Percentiles rank a stretch among this genome's conserved stretches.
Evolutionary conservation across 139 green algal species (phyloP).

Genomic region (Diplosphaera chodatii): DNA sequence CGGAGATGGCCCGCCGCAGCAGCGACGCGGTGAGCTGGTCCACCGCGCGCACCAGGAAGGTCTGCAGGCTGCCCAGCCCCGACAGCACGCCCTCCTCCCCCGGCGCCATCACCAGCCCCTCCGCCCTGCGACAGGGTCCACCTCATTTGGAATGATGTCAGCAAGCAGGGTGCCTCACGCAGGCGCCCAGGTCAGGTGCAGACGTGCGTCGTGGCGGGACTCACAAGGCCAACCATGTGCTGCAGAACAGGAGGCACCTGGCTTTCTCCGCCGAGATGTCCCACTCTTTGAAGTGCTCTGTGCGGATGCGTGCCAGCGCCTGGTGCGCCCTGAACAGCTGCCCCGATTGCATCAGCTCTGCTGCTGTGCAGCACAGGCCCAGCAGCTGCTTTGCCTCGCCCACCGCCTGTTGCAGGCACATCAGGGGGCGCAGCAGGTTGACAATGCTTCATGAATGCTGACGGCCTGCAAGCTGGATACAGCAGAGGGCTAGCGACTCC

Average conservation of each 20-base stretch:
- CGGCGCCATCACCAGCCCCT: not conserved
- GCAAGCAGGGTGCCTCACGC: no score
- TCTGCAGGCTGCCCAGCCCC: constrained; percentile 24
- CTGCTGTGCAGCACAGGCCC: constrained; percentile 29
- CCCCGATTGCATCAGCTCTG: constrained; percentile 25
- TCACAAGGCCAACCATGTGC: no score
- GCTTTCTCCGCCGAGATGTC: not conserved
- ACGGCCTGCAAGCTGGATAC: no score
- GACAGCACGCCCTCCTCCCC: not conserved
- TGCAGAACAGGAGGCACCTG: not conserved
- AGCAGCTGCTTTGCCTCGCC: constrained; percentile 34
- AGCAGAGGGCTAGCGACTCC: no score
- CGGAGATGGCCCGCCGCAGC: constrained; percentile 46
- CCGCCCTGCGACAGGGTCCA: not conserved
- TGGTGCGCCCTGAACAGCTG: constrained; percentile 52
- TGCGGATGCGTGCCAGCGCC: constrained; percentile 39
- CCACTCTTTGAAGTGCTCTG: constrained; percentile 18
- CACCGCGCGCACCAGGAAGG: constrained; percentile 37
- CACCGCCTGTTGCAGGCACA: no score
- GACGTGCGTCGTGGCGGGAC: no score
- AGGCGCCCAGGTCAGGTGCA: no score
- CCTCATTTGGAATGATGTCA: no score
- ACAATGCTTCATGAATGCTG: no score
- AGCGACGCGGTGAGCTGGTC: constrained; percentile 36
- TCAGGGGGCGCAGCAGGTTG: no score